Base-by-base conservation (phyloP, 345 rosid genomes). In the Salix udensis region DNA sequence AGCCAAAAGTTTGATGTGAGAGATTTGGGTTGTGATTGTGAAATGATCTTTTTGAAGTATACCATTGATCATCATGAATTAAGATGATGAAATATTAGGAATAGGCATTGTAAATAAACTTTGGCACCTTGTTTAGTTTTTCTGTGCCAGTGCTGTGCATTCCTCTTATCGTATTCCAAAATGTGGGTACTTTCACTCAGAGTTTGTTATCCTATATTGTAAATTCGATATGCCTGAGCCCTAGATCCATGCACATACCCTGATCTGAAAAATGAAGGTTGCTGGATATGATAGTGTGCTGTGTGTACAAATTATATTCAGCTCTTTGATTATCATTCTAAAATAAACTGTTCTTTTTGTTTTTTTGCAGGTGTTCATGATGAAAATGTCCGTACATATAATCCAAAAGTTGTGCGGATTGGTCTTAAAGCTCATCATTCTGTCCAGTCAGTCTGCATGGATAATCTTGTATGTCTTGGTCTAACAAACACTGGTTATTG, bases 381-480 rank as follows among this genome's bases (percentile, higher is more conserved):
- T 82, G 99, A 95, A 82, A 90, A 91, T 73, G 86, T 85, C 36
- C 91, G 53, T 67, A 71, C 86, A 6, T 89, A 93, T 80, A 87
- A 89, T 67, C 99, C 99, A 48, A 91, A 93, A 81, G 85, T 96
- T 82, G 99, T 96, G 42, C 91, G 95, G 68, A 92, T 93, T 79
- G 99, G 99, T 88, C 94, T 96, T 71, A 96, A 96, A 84, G 87
- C 97, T 65, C 97, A 96, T 82, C 96, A 92, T 78, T 93, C 99
- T 16, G 86, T 96, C 73, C 85, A 82, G 83, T 83, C 96, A 39
- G 94, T 92, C 80, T 85, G 92, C 78, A 74, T 93, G 83, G 99
- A 96, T 88, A 85, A 91, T 89, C 97, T 92, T 80, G 98, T 96
- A 93, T 69, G 96, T 82, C 50, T 71, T 19, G 31, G 62, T 37